phyloP scores from a whole-genome alignment of 106 monocot species.

The Posidonia australis region DNA sequence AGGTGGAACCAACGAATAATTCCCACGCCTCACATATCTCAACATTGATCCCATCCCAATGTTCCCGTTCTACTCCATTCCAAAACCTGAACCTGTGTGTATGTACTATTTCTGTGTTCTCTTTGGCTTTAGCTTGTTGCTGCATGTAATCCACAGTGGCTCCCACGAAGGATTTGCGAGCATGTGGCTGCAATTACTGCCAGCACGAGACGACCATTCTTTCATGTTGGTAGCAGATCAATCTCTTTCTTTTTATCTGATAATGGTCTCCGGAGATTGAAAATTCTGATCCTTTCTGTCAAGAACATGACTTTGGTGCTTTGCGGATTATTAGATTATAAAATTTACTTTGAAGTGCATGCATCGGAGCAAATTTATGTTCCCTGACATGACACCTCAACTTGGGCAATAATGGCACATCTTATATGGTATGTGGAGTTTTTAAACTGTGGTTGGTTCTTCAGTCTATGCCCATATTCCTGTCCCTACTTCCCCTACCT shows the following conservation, averaged over 20 bases:
- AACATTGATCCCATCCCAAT: too few relatives aligned
- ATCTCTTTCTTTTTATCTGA: background rate
- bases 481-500: constrained; percentile 2
- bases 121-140: too few relatives aligned
- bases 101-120: too few relatives aligned
- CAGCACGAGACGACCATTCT: background rate
- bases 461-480: background rate
- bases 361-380: background rate
- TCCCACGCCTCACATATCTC: too few relatives aligned
- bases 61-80: too few relatives aligned
- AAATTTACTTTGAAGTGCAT: background rate
- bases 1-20: too few relatives aligned
- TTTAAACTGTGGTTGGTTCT: constrained; percentile 1
- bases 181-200: background rate
- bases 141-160: too few relatives aligned
- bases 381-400: constrained; percentile 1
- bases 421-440: too few relatives aligned
- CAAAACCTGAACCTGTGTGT: too few relatives aligned
- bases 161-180: background rate
- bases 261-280: background rate
- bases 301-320: constrained; percentile 7
- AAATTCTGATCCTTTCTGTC: constrained; percentile 1
- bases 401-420: background rate
- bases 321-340: background rate
- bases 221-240: background rate